Percentiles rank a stretch among this genome's conserved stretches.
These are phyloP conservation scores for Aplosporella prunicola DNA, from an alignment of 2,329 filamentous ascomycete species.

Conservation along the genomic window DNA sequence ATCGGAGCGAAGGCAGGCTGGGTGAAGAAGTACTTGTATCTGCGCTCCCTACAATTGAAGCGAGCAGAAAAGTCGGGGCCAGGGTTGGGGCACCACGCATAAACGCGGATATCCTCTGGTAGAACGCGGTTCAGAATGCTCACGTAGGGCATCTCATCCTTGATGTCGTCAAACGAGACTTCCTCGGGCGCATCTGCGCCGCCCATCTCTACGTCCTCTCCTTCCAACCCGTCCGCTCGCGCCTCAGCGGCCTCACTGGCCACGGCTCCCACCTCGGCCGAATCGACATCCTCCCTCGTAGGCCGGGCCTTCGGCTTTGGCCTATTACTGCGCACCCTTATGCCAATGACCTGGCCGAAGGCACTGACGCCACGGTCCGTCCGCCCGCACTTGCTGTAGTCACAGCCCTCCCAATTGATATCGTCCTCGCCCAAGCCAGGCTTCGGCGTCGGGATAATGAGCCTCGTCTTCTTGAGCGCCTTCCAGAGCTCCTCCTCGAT, in stretches of 20 bases:
- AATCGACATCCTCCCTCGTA: slow-evolving; percentile 11
- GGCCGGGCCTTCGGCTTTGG: slow-evolving; percentile 39
- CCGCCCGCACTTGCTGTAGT: slow-evolving; percentile 91
- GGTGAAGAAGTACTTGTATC: slow-evolving; percentile 97
- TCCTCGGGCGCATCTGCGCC: slow-evolving; percentile 22
- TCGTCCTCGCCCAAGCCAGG: slow-evolving; percentile 13
- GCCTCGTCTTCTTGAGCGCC: slow-evolving; percentile 67
- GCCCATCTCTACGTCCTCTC: background rate
- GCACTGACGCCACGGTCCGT: slow-evolving; percentile 92
- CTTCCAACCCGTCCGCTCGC: slow-evolving; percentile 11
- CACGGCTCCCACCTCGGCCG: slow-evolving; percentile 1
- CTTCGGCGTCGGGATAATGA: slow-evolving; percentile 60
- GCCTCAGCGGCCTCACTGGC: background rate
- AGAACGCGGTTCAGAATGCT: slow-evolving; percentile 78
- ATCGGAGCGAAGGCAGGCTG: slow-evolving; percentile 75
- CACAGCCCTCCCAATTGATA: slow-evolving; percentile 71
- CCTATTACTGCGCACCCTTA: slow-evolving; percentile 71
- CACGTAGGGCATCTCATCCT: slow-evolving; percentile 76
- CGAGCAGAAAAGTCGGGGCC: slow-evolving; percentile 77
- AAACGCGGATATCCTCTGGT: slow-evolving; percentile 76
- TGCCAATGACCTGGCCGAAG: slow-evolving; percentile 86
- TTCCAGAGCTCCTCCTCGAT: slow-evolving; percentile 94
- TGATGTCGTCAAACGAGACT: slow-evolving; percentile 52
- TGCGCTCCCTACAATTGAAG: slow-evolving; percentile 83
- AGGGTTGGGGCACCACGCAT: slow-evolving; percentile 85